A percentile compares a stretch with the other conserved stretches of the same genome.
Conservation (phyloP, 2,329 filamentous ascomycete genomes). For the Fusarium acutatum region DNA sequence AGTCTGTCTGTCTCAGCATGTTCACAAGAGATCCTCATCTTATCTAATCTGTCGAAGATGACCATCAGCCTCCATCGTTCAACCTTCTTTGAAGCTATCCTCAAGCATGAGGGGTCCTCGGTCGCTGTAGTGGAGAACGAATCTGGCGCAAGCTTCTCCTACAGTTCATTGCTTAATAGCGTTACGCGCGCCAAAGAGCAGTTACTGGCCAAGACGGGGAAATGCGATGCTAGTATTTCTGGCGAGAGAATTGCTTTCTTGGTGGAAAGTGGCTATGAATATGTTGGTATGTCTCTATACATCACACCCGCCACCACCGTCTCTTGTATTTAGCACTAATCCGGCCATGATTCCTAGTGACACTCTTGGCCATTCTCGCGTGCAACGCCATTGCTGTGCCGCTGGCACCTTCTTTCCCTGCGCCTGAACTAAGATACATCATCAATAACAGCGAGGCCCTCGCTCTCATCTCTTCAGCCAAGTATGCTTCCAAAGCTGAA, state of each 20-base stretch:
- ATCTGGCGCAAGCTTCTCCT: background rate
- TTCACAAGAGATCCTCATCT: background rate
- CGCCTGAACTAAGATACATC: constrained; percentile 88
- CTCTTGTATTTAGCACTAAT: background rate
- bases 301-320: accelerated
- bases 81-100: background rate
- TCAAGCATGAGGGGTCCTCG: background rate
- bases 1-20: background rate
- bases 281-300: constrained; percentile 78
- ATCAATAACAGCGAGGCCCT: constrained; percentile 84
- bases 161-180: background rate
- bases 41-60: background rate
- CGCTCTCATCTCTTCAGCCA: constrained; percentile 80
- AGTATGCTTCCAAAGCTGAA: constrained; percentile 77
- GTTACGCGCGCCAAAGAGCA: background rate
- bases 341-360: constrained; percentile 74
- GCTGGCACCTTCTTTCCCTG: constrained; percentile 85
- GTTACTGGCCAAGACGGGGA: background rate
- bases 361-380: constrained; percentile 84
- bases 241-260: constrained; percentile 91
- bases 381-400: constrained; percentile 90
- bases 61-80: background rate
- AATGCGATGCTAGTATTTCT: background rate
- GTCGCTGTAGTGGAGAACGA: background rate
- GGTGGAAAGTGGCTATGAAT: constrained; percentile 96